Percentiles rank a stretch among this genome's conserved stretches.
These are phyloP conservation scores for Aspergillus felis DNA, from an alignment of 2,329 filamentous ascomycete species.

Conservation along the genomic window DNA sequence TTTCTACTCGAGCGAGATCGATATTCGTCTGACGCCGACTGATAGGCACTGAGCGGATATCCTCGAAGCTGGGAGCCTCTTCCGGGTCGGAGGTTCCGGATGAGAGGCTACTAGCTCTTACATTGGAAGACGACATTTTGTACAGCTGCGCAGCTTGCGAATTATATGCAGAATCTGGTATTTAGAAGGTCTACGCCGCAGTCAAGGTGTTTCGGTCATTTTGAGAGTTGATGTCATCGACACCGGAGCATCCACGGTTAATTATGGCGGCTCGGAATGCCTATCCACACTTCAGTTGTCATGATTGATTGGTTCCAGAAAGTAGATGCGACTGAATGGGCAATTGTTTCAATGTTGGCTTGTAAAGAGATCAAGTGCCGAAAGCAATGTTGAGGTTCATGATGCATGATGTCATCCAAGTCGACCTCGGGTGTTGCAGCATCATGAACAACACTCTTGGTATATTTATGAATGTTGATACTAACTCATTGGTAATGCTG, in stretches of 20 bases:
- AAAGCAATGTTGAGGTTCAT: background rate
- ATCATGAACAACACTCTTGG: too few species aligned
- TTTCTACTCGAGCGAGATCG: slow-evolving; percentile 27
- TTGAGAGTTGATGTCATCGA: background rate
- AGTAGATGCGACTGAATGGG: background rate
- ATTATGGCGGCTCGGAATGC: background rate
- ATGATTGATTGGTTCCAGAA: background rate
- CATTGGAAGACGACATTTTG: background rate
- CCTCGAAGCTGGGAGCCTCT: background rate
- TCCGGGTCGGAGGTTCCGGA: slow-evolving; percentile 1
- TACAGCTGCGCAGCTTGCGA: background rate
- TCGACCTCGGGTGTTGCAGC: background rate
- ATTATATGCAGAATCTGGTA: background rate
- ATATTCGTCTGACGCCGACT: slow-evolving; percentile 22
- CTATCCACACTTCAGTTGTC: background rate
- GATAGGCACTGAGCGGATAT: slow-evolving; percentile 2
- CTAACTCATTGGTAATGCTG: too few species aligned
- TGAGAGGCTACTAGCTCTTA: background rate
- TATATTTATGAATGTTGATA: too few species aligned
- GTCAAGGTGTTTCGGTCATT: background rate
- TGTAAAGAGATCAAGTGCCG: background rate
- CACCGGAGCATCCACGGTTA: background rate
- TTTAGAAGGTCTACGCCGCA: background rate
- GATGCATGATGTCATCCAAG: background rate
- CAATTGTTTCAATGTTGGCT: background rate